Evolutionary conservation across 2,329 filamentous ascomycete species (phyloP).

Genomic region (Phialophora expanda): DNA sequence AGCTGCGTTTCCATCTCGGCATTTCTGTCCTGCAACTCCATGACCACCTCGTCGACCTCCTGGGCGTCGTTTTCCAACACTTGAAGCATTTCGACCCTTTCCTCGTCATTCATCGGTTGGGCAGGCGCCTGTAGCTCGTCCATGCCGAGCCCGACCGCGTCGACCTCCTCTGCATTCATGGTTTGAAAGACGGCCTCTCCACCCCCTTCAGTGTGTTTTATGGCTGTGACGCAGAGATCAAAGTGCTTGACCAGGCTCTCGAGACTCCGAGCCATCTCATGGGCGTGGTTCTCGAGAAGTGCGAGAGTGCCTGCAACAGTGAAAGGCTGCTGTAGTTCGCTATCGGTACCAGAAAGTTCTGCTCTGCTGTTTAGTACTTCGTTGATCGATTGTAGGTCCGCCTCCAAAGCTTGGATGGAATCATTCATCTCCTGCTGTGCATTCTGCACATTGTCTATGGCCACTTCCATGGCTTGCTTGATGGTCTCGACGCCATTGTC

Average conservation of each 20-base stretch:
- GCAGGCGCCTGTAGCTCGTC: slow-evolving; percentile 55
- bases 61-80: slow-evolving; percentile 67
- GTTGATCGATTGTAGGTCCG: slow-evolving; percentile 70
- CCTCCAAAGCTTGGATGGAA: slow-evolving; percentile 71
- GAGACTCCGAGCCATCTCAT: slow-evolving; percentile 80
- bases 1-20: slow-evolving; percentile 77
- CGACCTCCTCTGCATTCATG: slow-evolving; percentile 58
- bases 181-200: slow-evolving; percentile 71
- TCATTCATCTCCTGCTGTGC: slow-evolving; percentile 63
- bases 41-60: slow-evolving; percentile 67
- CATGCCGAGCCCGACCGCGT: slow-evolving; percentile 53
- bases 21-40: slow-evolving; percentile 74
- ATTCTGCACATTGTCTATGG: slow-evolving; percentile 65
- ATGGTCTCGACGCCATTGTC: slow-evolving; percentile 65
- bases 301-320: slow-evolving; percentile 62
- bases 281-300: slow-evolving; percentile 73
- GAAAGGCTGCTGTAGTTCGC: slow-evolving; percentile 44
- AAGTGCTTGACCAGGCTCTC: slow-evolving; percentile 85
- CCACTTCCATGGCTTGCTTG: slow-evolving; percentile 60
- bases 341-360: slow-evolving; percentile 41
- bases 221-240: slow-evolving; percentile 88
- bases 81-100: slow-evolving; percentile 80
- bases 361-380: slow-evolving; percentile 53
- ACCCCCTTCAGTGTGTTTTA: slow-evolving; percentile 85
- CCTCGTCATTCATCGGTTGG: slow-evolving; percentile 74